These are phyloP conservation scores for Lentinus tigrinus DNA, from an alignment of 768 basidiomycete genomes.

Conservation along the genomic window DNA sequence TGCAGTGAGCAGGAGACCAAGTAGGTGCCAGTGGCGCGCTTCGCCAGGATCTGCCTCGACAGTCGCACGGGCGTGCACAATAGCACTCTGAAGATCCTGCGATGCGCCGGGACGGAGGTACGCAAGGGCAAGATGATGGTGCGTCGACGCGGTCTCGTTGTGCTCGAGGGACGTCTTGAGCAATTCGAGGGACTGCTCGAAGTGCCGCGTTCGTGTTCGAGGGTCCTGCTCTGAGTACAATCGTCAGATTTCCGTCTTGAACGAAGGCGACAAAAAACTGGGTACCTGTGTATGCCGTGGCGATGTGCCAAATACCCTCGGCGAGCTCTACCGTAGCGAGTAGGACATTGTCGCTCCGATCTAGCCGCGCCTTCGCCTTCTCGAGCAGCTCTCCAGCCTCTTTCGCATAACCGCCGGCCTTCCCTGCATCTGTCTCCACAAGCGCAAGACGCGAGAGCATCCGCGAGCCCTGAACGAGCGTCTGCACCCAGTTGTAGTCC, in stretches of 20 bases:
- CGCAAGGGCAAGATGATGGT: conserved; percentile 82
- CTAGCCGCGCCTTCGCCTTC: conserved; percentile 57
- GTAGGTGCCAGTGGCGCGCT: conserved; percentile 86
- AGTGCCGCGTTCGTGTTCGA: conserved; percentile 53
- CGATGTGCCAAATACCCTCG: conserved; percentile 70
- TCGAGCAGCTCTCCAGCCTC: conserved; percentile 63
- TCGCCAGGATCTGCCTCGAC: conserved; percentile 66
- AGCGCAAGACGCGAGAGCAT: conserved; percentile 63
- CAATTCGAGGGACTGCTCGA: conserved; percentile 54
- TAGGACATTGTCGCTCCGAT: conserved; percentile 48
- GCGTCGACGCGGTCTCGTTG: conserved; percentile 53
- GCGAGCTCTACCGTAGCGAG: conserved; percentile 62
- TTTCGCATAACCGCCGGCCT: conserved; percentile 50
- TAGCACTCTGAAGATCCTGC: conserved; percentile 67
- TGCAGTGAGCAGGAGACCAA: conserved; percentile 79
- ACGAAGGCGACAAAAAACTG: background rate
- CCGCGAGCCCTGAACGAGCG: conserved; percentile 71
- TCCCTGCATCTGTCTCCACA: conserved; percentile 22
- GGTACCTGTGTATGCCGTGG: conserved; percentile 70
- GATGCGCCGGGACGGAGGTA: conserved; percentile 61
- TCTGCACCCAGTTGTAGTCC: conserved; percentile 73
- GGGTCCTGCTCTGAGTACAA: conserved; percentile 61
- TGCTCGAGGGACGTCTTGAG: conserved; percentile 48
- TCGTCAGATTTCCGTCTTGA: no score
- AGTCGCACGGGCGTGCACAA: conserved; percentile 64